These are phyloP conservation scores for Beauveria bassiana DNA, from an alignment of 2,329 filamentous ascomycete genomes.

Conservation along the genomic window DNA sequence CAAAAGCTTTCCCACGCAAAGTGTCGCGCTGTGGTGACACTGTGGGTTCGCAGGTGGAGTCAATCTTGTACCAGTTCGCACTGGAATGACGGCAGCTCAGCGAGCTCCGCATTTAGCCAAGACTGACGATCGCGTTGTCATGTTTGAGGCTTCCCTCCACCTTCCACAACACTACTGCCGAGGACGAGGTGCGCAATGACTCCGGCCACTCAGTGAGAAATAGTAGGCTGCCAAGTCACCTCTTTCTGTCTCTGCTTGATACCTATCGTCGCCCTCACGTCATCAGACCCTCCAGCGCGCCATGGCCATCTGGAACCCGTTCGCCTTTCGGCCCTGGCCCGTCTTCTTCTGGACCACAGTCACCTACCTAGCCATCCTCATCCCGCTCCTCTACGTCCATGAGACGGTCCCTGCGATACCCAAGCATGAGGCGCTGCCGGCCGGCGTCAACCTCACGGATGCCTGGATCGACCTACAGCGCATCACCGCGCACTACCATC, in stretches of 20 bases:
- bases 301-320: constrained; percentile 35
- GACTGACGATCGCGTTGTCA: not conserved
- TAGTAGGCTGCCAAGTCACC: not conserved
- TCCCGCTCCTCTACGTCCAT: constrained; percentile 66
- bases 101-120: not conserved
- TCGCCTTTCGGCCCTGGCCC: constrained; percentile 72
- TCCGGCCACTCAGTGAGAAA: not conserved
- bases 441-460: constrained; percentile 72
- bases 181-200: not conserved
- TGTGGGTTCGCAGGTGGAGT: not conserved
- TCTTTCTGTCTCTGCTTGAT: not conserved
- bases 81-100: constrained; percentile 4
- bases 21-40: too few relatives aligned
- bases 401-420: constrained; percentile 60
- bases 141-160: not conserved
- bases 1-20: too few relatives aligned
- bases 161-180: not conserved
- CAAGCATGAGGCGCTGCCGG: constrained; percentile 35
- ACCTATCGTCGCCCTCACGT: not conserved
- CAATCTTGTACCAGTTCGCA: not conserved
- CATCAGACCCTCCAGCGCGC: not conserved
- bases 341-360: constrained; percentile 73
- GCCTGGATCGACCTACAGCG: constrained; percentile 78
- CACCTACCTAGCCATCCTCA: constrained; percentile 70
- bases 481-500: constrained; percentile 71